These are phyloP conservation scores for Bipolaris bicolor DNA, from an alignment of 2,329 filamentous ascomycete species.

Conservation along the genomic window DNA sequence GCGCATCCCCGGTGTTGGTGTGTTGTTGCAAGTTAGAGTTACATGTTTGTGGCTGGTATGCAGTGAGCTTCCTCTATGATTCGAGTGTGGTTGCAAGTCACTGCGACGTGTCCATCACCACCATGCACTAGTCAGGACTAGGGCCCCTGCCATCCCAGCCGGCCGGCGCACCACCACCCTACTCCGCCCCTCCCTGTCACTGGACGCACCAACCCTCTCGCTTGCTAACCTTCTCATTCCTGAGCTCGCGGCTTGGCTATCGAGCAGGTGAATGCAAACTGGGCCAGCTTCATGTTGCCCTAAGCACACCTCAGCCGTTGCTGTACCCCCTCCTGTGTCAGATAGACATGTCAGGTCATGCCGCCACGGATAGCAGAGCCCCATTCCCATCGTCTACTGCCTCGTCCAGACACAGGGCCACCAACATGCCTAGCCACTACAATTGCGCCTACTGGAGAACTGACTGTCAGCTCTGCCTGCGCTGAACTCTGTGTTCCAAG, in stretches of 20 bases:
- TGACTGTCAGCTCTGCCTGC: not conserved
- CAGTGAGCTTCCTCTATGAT: not conserved
- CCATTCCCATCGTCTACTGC: not conserved
- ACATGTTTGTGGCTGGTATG: not conserved
- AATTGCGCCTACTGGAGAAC: not conserved
- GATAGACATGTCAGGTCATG: not conserved
- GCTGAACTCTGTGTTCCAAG: not conserved
- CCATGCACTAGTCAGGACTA: not conserved
- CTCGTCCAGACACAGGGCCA: not conserved
- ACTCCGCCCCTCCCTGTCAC: not conserved
- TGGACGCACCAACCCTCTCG: not conserved
- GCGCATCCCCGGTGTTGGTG: not conserved
- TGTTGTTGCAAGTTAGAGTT: not conserved
- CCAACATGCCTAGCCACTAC: not conserved
- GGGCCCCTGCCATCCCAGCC: not conserved
- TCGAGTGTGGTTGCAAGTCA: not conserved
- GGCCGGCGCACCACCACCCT: not conserved
- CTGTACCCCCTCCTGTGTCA: not conserved
- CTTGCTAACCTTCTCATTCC: not conserved
- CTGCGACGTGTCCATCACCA: not conserved
- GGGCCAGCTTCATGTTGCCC: not conserved
- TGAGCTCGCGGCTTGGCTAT: not conserved
- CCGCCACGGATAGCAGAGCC: too few species aligned
- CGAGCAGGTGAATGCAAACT: not conserved
- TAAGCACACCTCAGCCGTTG: not conserved